Conservation (phyloP, 2,329 filamentous ascomycete genomes). For the Coniochaeta ligniaria region DNA sequence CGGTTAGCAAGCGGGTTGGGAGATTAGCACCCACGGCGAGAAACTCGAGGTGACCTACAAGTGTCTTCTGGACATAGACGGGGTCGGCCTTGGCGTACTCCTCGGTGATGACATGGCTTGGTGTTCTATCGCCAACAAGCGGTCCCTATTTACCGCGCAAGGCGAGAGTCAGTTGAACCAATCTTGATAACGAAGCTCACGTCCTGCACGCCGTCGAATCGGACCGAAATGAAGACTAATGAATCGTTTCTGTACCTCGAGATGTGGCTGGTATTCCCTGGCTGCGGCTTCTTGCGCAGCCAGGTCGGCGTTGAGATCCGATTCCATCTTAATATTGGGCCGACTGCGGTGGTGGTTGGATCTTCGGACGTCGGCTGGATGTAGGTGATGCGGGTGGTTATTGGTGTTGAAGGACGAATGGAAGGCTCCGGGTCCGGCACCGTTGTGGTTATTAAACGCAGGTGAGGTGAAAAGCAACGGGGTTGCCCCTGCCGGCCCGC, state of each 20-base stretch:
- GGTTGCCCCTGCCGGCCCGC: neutral
- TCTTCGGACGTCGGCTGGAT: conserved; percentile 5
- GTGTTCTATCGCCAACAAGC: conserved; percentile 69
- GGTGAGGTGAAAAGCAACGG: neutral
- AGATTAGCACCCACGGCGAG: conserved; percentile 1
- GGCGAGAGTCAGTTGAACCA: neutral
- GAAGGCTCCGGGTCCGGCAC: neutral
- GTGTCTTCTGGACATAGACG: conserved; percentile 78
- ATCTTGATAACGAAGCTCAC: neutral
- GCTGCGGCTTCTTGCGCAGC: conserved; percentile 55
- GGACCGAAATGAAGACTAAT: neutral
- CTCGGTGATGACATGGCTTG: conserved; percentile 68
- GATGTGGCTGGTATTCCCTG: conserved; percentile 48
- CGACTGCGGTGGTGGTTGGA: conserved; percentile 7
- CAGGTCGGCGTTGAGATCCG: conserved; percentile 31
- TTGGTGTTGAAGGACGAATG: conserved; percentile 7
- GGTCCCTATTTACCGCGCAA: conserved; percentile 57
- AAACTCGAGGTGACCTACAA: conserved; percentile 46
- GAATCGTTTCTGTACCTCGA: conserved; percentile 36
- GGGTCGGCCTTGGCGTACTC: conserved; percentile 88
- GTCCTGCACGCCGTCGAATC: neutral
- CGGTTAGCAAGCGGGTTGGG: neutral
- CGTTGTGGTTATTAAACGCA: neutral
- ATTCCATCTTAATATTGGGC: conserved; percentile 29
- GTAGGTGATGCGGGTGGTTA: conserved; percentile 4